Evolutionary conservation across 768 basidiomycete species (phyloP), one percentile per base, ranked within the genome.

Genomic region (Xerocomellus chrysenteron): DNA sequence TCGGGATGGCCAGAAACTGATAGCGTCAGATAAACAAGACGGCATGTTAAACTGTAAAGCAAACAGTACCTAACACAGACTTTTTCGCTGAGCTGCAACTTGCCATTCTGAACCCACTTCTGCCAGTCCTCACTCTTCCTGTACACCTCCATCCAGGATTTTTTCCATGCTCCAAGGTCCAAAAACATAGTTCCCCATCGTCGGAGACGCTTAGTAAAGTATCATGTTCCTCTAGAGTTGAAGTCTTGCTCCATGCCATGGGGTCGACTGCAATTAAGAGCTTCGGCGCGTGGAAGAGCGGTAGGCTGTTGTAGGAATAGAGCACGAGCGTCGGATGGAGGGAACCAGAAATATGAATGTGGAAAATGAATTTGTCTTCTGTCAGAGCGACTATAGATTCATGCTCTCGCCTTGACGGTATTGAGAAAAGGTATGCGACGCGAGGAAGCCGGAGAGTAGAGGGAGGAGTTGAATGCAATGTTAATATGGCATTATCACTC

Each of bases 81-180:
- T 96, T 96, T 72, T 94, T 94, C 12, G 89, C 86, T 9, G 92
- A 92, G 69, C 92, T 96, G 68, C 94, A 96, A 41, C 88, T 79
- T 16, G 87, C 93, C 70, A 82, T 86, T 56, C 75, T 78, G 52
- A 95, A 82, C 2, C 78, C 79, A 44, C 69, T 79, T 55, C 86
- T 79, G 0, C 83, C 85, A 12, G 94, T 96, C 56, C 79, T 80
- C 6, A 96, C 89, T 51, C 72, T 80, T 10, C 92, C 88, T 21
- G 88, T 89, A 60, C 84, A 84, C 61, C 74, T 79, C 89, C 90
- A 91, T 24, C 63, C 69, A 2, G 71, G 47, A 2, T 52, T 44
- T 49, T 54, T 61, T 33, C 55, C 64, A n/a, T 74, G 74, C 39
- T 85, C 84, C 1, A 85, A 84, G 17, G 81, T 79, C 94, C 94